Evolutionary conservation across 305 asterid species (phyloP), one percentile per base, ranked within the genome.

Genomic region (Fraxinus baroniana): DNA sequence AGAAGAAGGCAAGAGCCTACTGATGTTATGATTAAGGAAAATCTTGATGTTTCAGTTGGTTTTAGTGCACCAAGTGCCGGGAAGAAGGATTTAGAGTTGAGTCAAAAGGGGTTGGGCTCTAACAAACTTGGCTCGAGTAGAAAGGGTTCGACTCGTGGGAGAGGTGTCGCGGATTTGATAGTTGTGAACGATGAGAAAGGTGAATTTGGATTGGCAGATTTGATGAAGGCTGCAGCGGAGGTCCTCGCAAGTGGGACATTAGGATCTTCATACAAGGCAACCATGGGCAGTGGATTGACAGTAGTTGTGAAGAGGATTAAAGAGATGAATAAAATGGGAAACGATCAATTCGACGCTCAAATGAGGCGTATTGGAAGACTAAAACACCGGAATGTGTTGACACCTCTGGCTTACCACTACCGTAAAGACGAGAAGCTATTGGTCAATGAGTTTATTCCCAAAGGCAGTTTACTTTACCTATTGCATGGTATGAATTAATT

Each of bases 221-320:
- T 96, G 89, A 90, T 96, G 98, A 94, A 86, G 82, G 96, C 98
- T 3, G 81, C 94, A 0, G 98, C 99, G 0, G 97, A 93, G 85
- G 92, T 92, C 41, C 91, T 93, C 5, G 96, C 92, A 1, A 91
- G 85, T 57, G 98, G 97, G 74, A 60, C 87, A 1, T 15, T 91
- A 60, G 96, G 94, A 2, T 89, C 94, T 8, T 85, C 94, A 0
- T 96, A 96, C 30, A 94, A 92, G 91, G 98, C 95, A 8, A 52
- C 79, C 17, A 90, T 94, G 97, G 79, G 84, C 3, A 82, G 26
- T 72, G 97, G 95, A 13, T 41, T 87, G 81, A 84, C 90, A 0
- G 97, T 94, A 1, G 97, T 93, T 72, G 97, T 94, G 46, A 95
- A 93, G 57, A 89, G 98, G 87, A 81, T 93, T 7, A 93, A 91